Base-by-base conservation (phyloP, 176 grass and related monocot species). In the Carex scoparia region DNA sequence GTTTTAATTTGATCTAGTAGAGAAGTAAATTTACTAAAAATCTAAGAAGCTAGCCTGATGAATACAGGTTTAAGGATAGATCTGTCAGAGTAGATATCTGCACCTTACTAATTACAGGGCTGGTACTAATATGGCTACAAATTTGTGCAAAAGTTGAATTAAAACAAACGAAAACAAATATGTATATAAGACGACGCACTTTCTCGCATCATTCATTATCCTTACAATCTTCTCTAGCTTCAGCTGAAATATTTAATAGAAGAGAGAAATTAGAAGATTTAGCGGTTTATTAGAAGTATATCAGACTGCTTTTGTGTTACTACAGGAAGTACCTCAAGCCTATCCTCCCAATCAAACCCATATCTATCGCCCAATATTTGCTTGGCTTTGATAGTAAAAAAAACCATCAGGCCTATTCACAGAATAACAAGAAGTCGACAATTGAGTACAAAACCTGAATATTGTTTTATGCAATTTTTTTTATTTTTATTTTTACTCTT, bases 321-420 rank as follows among this genome's bases (percentile, higher is more conserved):
- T 46, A 15, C 3, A 65, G 44, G 82, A 88, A 75, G 62, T 66
- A 97, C 94, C 90, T 94, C 87, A 23, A 94, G 85, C 61, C 54
- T 88, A 63, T 88, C 90, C 84, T 97, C 89, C 94, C 94, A 97
- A 81, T 92, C 92, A 3, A 14, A 81, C 38, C 92, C 92, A 59
- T 92, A 97, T 7, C 81, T 44, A 35, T 84, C 81, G 57, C 78
- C 79, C 62, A 91, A 65, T 79, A 94, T 44, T 35, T 83, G 78
- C 10, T 85, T 85, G 51, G 79, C 59, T 85, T 89, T 97, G n/a
- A 86, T 84, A 88, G 63, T 85, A 81, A 97, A 97, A 91, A 86
- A 97, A 97, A 80, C 88, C 87, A 48, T 88, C 69, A 11, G 78
- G 79, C 80, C 94, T 97, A 81, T 64, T 75, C 46, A 61, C 9